A percentile compares a stretch with the other conserved stretches of the same genome.
These are phyloP conservation scores for Stachybotrys chartarum DNA, from an alignment of 2,329 filamentous ascomycete genomes.

Conservation along the genomic window DNA sequence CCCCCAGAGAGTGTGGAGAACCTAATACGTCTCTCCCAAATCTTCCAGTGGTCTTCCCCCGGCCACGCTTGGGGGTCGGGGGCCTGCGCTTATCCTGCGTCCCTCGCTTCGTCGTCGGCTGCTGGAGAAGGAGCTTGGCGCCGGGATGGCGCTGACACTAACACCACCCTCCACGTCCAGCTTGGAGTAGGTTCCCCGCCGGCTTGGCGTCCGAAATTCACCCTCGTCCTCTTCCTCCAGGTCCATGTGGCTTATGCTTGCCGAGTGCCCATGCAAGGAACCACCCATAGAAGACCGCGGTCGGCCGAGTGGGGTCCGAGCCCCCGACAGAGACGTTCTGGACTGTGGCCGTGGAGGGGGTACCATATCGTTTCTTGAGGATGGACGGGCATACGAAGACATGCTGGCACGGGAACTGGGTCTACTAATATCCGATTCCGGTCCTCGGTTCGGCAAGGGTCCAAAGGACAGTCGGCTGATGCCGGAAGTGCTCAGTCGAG, in stretches of 20 bases:
- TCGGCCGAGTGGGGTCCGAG: slow-evolving; percentile 60
- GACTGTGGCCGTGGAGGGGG: slow-evolving; percentile 54
- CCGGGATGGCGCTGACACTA: slow-evolving; percentile 28
- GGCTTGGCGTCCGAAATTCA: slow-evolving; percentile 44
- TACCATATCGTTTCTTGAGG: slow-evolving; percentile 47
- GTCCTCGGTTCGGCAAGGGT: slow-evolving; percentile 49
- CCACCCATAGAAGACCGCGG: slow-evolving; percentile 66
- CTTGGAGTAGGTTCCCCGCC: slow-evolving; percentile 45
- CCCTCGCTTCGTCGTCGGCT: slow-evolving; percentile 36
- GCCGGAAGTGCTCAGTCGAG: slow-evolving; percentile 54
- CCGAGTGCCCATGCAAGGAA: slow-evolving; percentile 50
- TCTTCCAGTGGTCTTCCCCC: slow-evolving; percentile 37
- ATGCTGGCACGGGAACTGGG: slow-evolving; percentile 68
- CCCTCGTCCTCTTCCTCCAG: slow-evolving; percentile 34
- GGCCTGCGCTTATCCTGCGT: slow-evolving; percentile 34
- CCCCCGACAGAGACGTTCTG: slow-evolving; percentile 52
- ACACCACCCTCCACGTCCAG: slow-evolving; percentile 32
- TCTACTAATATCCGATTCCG: slow-evolving; percentile 41
- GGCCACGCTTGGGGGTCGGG: slow-evolving; percentile 22
- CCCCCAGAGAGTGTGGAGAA: slow-evolving; percentile 2
- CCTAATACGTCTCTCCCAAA: slow-evolving; percentile 47
- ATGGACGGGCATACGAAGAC: slow-evolving; percentile 45
- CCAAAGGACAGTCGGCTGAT: slow-evolving; percentile 59
- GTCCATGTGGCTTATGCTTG: slow-evolving; percentile 50
- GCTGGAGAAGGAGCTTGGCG: slow-evolving; percentile 32